Evolutionary conservation across 805 yeast genomes (phyloP).

Genomic region (Starmerella sp.): DNA sequence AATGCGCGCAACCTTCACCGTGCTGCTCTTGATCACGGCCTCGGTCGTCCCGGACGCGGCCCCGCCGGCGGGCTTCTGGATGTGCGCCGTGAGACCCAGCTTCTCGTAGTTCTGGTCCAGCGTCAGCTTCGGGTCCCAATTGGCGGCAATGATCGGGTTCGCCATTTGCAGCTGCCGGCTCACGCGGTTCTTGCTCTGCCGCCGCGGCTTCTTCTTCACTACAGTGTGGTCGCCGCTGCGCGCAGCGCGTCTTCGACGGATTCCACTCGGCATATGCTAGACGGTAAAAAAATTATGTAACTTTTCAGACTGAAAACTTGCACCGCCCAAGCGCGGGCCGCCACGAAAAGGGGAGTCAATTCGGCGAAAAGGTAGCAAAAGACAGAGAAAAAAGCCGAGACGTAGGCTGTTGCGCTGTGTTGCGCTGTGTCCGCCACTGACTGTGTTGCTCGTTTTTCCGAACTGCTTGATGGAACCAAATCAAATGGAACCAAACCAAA

Average conservation of each 20-base stretch:
- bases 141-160: slow-evolving; percentile 72
- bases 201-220: slow-evolving; percentile 59
- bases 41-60: slow-evolving; percentile 40
- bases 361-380: not conserved
- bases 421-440: not conserved
- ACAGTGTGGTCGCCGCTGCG: slow-evolving; percentile 46
- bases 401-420: too few species aligned
- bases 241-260: slow-evolving; percentile 76
- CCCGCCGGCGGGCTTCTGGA: slow-evolving; percentile 71
- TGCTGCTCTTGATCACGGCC: slow-evolving; percentile 26
- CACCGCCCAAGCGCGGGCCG: not conserved
- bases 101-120: slow-evolving; percentile 75
- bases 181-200: slow-evolving; percentile 40
- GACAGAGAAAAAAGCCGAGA: too few species aligned
- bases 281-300: slow-evolving; percentile 7
- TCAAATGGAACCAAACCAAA: not conserved
- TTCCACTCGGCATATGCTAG: slow-evolving; percentile 34
- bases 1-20: slow-evolving; percentile 27
- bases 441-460: too few species aligned
- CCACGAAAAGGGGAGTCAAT: not conserved
- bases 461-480: not conserved
- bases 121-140: slow-evolving; percentile 82
- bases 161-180: slow-evolving; percentile 47
- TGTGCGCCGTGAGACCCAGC: slow-evolving; percentile 60
- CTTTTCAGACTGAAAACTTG: not conserved